Evolutionary conservation across 352 stramenopile species (phyloP), one percentile per base, ranked within the genome.

Genomic region (Blastocystis sp.): DNA sequence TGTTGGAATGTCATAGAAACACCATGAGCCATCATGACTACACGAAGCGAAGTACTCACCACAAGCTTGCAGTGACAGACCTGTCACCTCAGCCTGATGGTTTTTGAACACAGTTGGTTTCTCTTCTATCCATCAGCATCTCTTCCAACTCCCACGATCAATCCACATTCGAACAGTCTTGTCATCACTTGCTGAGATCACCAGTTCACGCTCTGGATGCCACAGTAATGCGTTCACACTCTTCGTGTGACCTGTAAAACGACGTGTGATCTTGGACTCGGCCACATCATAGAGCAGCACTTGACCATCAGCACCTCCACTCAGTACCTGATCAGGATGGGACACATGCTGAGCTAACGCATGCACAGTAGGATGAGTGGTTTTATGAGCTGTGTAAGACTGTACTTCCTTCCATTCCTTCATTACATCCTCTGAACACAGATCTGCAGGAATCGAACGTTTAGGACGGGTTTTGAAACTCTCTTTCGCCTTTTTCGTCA

Each of bases 21-120:
- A 91, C 93, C 93, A 96, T 42, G 92, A 91, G 6, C 90, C 92
- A 78, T 96, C 93, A 1, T 93, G 89, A 27, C 92, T 93, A 9
- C 91, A 91, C 0, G 90, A 92, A 51, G 94, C 89, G 42, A 96
- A 73, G 58, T 93, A 96, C 78, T 93, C 90, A 37, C 91, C 92
- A 14, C 92, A 95, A 1, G 93, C 90, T 83, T 96, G 93, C 85
- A 96, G 90, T 24, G 92, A 93, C 1, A 91, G 80, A 16, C 89
- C 90, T 16, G 91, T 91, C 11, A 94, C 91, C 0, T 88, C 80
- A 39, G 21, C 74, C 12, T 19, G 35, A 29, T 88, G 80, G 5
- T 16, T 27, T 0, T 49, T 9, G 27, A 88, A 88, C 21, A 88
- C 37, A 4, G 51, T 88, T 16, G 51, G 46, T 27, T 61, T 27